Evolutionary conservation across 1,284 basidiomycete species (phyloP).

Genomic region (Tilletia indica): DNA sequence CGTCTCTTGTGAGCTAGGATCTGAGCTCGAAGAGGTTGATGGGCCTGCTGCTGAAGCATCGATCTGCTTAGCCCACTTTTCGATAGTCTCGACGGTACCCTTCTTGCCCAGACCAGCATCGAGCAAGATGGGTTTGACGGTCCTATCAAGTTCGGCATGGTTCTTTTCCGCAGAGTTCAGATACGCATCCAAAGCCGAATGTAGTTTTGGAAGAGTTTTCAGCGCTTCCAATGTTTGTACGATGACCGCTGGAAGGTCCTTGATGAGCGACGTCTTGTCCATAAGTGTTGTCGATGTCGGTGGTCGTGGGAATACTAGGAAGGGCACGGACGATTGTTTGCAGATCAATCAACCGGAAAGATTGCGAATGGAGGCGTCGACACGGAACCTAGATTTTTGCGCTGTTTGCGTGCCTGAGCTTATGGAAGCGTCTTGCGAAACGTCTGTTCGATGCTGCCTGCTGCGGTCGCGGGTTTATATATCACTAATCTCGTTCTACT

Average conservation of each 20-base stretch:
- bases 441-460: too few relatives aligned
- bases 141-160: conserved; percentile 26
- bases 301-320: too few relatives aligned
- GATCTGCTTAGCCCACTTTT: conserved; percentile 1
- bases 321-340: too few relatives aligned
- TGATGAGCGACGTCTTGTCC: neutral
- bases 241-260: conserved; percentile 3
- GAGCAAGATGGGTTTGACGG: conserved; percentile 33
- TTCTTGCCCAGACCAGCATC: conserved; percentile 42
- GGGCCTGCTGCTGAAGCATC: too few relatives aligned
- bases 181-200: conserved; percentile 25
- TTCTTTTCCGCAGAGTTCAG: neutral
- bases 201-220: conserved; percentile 37
- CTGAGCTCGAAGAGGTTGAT: too few relatives aligned
- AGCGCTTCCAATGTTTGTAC: conserved; percentile 28
- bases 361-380: too few relatives aligned
- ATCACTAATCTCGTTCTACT: too few relatives aligned
- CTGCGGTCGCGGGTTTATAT: too few relatives aligned
- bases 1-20: neutral
- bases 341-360: too few relatives aligned
- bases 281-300: neutral
- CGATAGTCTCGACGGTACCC: conserved; percentile 28
- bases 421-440: too few relatives aligned
- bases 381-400: too few relatives aligned
- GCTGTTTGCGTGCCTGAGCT: too few relatives aligned